Conservation (phyloP, 352 stramenopile species). For the Phytophthora brassicae region DNA sequence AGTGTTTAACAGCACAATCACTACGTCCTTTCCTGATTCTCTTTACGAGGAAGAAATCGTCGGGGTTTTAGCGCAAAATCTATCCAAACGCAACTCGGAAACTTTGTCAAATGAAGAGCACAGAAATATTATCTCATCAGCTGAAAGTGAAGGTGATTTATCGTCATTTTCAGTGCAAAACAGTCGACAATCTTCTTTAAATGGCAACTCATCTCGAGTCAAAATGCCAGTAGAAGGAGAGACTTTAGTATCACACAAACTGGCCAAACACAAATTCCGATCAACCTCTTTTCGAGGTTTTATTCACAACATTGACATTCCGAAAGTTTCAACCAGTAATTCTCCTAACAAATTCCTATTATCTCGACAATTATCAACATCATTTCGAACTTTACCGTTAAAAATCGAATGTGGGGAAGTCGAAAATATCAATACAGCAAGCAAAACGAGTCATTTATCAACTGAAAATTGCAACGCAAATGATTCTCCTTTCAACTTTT, state of each 20-base stretch:
- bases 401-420: neutral
- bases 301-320: neutral
- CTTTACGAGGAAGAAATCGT: neutral
- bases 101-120: slow-evolving; percentile 1
- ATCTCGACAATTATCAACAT: slow-evolving; percentile 6
- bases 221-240: neutral
- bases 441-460: neutral
- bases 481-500: no score
- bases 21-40: neutral
- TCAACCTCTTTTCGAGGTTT: slow-evolving; percentile 12
- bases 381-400: neutral
- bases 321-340: neutral
- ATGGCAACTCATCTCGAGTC: slow-evolving; percentile 1
- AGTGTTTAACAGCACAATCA: neutral
- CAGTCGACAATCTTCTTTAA: neutral
- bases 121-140: neutral
- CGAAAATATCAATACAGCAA: neutral
- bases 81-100: slow-evolving; percentile 10
- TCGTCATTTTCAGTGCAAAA: neutral
- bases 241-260: neutral
- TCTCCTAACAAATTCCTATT: neutral
- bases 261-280: slow-evolving; percentile 28
- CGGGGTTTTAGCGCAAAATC: neutral
- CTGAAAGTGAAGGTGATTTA: neutral
- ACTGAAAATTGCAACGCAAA: neutral